Base-by-base conservation (phyloP, 139 green algal genomes). In the Pleodorina starrii region DNA sequence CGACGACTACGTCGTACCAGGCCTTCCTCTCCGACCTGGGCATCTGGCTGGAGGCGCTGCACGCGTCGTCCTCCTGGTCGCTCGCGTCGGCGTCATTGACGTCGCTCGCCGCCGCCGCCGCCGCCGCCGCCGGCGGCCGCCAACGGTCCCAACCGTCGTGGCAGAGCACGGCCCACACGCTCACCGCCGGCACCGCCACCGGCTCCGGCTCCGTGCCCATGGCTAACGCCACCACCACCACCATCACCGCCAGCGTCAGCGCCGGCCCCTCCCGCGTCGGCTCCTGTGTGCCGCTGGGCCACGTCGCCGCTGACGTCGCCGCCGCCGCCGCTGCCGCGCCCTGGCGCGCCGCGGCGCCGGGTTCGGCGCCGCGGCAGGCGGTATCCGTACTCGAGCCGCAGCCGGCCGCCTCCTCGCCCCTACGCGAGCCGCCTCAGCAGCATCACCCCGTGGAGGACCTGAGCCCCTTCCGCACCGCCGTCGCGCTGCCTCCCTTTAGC, bases 31-130 rank as follows among this genome's bases (percentile, higher is more conserved):
- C 60, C 16, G 81, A 87, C 60, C 43, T 87, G 6, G 81, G 81
- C 12, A 77, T 44, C 38, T 87, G 81, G 81, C 60, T 87, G n/a
- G 81, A 87, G 63, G 60, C 60, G 0, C 23, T 87, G n/a, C 60
- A 63, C 1, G 40, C 63, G 19, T 73, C 32, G 63, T 19, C 63
- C 5, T 36, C 29, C 2, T 2, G 16, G 63, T 35, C 63, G 63
- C 32, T 32, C 27, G 21, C 63, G 16, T 36, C 63, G 21, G 11
- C 63, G 48, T 57, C 48, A 57, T 10, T 57, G 48, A 21, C 48
- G 48, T 57, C 48, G 48, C 10, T 57, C 11, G 12, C 48, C 11
- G 10, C 48, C 48, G 48, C 48, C 48, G 48, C 48, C 48, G 48
- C 12, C 48, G 48, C 12, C 48, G 48, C 11, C 12, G 48, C 48